A percentile compares a stretch with the other conserved stretches of the same genome.
These are phyloP conservation scores for Lipomyces chichibuensis DNA, from an alignment of 805 yeast species.

Conservation along the genomic window DNA sequence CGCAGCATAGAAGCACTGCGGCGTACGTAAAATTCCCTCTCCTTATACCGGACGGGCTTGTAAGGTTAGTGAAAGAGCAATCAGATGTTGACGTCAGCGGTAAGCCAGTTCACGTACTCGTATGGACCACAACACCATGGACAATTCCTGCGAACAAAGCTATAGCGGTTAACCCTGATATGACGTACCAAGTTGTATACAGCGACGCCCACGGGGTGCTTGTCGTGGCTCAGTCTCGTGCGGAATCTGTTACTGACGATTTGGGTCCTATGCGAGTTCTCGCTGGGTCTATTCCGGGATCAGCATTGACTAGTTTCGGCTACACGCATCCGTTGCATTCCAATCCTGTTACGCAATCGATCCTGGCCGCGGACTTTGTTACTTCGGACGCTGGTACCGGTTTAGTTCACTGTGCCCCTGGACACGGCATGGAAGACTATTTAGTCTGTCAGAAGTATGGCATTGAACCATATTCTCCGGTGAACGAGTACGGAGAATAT, in stretches of 20 bases:
- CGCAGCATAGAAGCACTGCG: slow-evolving; percentile 67
- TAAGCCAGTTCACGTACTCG: slow-evolving; percentile 43
- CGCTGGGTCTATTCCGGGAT: slow-evolving; percentile 48
- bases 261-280: slow-evolving; percentile 27
- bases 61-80: not conserved
- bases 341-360: slow-evolving; percentile 52
- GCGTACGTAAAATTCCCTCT: slow-evolving; percentile 70
- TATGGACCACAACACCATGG: slow-evolving; percentile 99
- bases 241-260: slow-evolving; percentile 44
- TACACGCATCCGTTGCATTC: slow-evolving; percentile 63
- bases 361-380: slow-evolving; percentile 81
- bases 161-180: slow-evolving; percentile 64
- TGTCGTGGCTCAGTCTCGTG: slow-evolving; percentile 61
- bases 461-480: slow-evolving; percentile 71
- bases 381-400: slow-evolving; percentile 87
- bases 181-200: slow-evolving; percentile 59
- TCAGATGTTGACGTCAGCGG: slow-evolving; percentile 24
- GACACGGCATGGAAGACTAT: slow-evolving; percentile 95
- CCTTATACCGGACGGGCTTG: not conserved
- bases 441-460: slow-evolving; percentile 61
- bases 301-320: slow-evolving; percentile 45
- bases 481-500: slow-evolving; percentile 74
- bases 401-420: slow-evolving; percentile 95
- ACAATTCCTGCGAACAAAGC: slow-evolving; percentile 88
- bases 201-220: slow-evolving; percentile 49